Evolutionary conservation across 192 early-diverging fungal species (phyloP).

Genomic region (Linnemannia exigua): DNA sequence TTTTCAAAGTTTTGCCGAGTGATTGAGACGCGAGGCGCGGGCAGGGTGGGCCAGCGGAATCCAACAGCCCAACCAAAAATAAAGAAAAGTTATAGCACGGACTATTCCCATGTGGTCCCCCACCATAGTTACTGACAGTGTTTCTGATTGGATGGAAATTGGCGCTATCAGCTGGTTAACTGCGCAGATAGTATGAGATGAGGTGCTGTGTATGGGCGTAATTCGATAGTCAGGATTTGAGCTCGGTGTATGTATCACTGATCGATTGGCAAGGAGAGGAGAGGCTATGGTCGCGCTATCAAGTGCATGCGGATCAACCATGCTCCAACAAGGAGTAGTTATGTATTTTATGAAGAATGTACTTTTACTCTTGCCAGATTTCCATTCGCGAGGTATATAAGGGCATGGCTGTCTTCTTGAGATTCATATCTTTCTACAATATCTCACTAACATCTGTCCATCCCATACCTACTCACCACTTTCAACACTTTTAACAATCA

Average conservation of each 20-base stretch:
- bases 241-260: slow-evolving; percentile 3
- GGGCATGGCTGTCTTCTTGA: slow-evolving; percentile 6
- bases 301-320: slow-evolving; percentile 18
- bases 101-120: slow-evolving; percentile 6
- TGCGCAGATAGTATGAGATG: not conserved
- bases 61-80: slow-evolving; percentile 5
- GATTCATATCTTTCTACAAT: not conserved
- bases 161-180: no score
- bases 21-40: not conserved
- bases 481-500: slow-evolving; percentile 15
- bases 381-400: slow-evolving; percentile 15
- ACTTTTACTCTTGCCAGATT: slow-evolving; percentile 12
- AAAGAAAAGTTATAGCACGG: not conserved
- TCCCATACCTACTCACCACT: not conserved
- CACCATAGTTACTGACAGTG: not conserved
- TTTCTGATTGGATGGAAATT: no score
- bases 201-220: slow-evolving; percentile 7
- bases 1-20: slow-evolving; percentile 2
- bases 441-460: slow-evolving; percentile 15
- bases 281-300: slow-evolving; percentile 1
- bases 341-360: slow-evolving; percentile 11
- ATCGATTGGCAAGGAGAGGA: not conserved
- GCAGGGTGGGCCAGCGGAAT: not conserved
- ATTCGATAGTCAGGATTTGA: not conserved
- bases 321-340: slow-evolving; percentile 7